Evolutionary conservation across 192 early-diverging fungal species (phyloP).

Genomic region (Rhizophagus clarus): DNA sequence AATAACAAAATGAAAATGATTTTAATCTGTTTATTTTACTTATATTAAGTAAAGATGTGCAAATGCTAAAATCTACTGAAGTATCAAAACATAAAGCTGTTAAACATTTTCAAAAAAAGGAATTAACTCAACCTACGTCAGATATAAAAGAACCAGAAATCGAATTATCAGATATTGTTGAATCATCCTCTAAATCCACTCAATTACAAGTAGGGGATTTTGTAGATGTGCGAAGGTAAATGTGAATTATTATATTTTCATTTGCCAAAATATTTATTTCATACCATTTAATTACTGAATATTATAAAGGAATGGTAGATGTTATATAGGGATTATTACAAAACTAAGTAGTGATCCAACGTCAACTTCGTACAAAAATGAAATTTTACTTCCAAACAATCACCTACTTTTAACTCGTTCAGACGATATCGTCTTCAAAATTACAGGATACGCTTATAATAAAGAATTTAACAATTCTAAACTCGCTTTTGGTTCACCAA

Average conservation of each 20-base stretch:
- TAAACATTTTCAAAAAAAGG: not conserved
- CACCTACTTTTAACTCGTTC: constrained; percentile 30
- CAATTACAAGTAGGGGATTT: not conserved
- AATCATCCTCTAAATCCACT: not conserved
- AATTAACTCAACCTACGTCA: not conserved
- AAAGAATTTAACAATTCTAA: constrained; percentile 9
- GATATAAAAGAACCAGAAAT: not conserved
- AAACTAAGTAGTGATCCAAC: not conserved
- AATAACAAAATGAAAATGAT: not conserved
- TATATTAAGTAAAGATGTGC: not conserved
- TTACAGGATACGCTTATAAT: constrained; percentile 40
- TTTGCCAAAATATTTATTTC: not conserved
- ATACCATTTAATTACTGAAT: not conserved
- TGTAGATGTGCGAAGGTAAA: not conserved
- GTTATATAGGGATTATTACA: not conserved
- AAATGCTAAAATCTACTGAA: not conserved
- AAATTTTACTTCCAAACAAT: not conserved
- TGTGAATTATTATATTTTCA: not conserved
- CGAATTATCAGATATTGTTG: not conserved
- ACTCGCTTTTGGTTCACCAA: constrained; percentile 25
- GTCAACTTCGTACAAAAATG: not conserved
- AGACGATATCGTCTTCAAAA: constrained; percentile 49
- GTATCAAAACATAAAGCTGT: not conserved
- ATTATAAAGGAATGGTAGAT: not conserved
- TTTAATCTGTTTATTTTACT: not conserved